Percentiles rank a stretch among this genome's conserved stretches.
These are phyloP conservation scores for Nicotiana tomentosiformis DNA, from an alignment of 257 asterid species.

Conservation along the genomic window DNA sequence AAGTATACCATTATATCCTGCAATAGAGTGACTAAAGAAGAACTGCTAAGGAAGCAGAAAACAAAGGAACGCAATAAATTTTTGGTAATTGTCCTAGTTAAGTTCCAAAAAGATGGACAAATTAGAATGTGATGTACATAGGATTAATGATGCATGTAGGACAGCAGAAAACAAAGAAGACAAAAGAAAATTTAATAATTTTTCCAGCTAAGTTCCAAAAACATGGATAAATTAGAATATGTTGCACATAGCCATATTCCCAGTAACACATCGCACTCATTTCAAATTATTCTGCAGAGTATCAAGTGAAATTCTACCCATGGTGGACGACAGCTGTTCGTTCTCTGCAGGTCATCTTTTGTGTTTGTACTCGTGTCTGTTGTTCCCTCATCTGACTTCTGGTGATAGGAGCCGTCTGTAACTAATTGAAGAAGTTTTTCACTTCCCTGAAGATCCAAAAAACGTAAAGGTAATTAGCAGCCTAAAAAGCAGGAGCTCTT, in stretches of 20 bases:
- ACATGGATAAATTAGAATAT: neutral
- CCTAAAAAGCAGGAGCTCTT: neutral
- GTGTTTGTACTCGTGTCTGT: slow-evolving; percentile 19
- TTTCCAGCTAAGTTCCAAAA: neutral
- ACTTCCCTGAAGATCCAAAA: slow-evolving; percentile 64
- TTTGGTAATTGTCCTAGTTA: neutral
- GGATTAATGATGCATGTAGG: neutral
- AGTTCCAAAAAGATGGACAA: neutral
- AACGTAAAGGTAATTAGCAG: neutral
- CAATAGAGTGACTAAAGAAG: neutral
- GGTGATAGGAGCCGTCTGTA: slow-evolving; percentile 42
- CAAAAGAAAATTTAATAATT: neutral
- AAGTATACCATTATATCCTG: neutral
- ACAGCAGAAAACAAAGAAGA: neutral
- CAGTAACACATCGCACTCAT: neutral
- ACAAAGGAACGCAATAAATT: neutral
- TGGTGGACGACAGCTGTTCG: slow-evolving; percentile 24
- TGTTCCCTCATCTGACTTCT: slow-evolving; percentile 23
- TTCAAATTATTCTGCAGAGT: neutral
- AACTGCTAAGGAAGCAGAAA: neutral
- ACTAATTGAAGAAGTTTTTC: slow-evolving; percentile 74
- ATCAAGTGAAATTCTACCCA: slow-evolving; percentile 42
- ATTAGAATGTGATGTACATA: neutral
- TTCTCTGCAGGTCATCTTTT: slow-evolving; percentile 20
- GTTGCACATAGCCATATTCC: neutral